These are phyloP conservation scores for Calcarisporium arbuscula DNA, from an alignment of 2,329 filamentous ascomycete species.

Conservation along the genomic window DNA sequence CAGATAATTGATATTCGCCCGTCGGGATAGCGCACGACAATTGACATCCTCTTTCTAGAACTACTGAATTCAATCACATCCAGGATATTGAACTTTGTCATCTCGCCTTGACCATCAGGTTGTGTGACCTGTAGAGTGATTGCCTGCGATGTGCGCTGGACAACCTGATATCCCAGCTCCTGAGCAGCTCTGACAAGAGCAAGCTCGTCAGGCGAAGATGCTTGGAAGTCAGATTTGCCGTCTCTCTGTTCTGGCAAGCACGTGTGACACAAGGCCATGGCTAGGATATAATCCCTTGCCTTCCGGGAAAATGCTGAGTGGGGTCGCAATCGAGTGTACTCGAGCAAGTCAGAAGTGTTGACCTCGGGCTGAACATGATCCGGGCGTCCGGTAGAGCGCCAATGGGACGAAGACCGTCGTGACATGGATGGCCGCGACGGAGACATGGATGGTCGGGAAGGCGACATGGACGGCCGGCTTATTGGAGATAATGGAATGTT, in stretches of 20 bases:
- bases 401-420: conserved; percentile 42
- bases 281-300: conserved; percentile 75
- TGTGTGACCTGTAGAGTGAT: conserved; percentile 48
- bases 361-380: conserved; percentile 49
- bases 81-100: conserved; percentile 69
- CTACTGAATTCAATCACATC: conserved; percentile 91
- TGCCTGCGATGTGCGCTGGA: conserved; percentile 64
- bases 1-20: conserved; percentile 76
- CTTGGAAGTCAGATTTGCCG: conserved; percentile 73
- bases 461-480: conserved; percentile 24
- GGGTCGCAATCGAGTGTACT: conserved; percentile 70
- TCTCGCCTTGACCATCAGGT: conserved; percentile 30
- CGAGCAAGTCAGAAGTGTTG: conserved; percentile 67
- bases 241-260: conserved; percentile 73
- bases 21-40: conserved; percentile 80
- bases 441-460: no score
- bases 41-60: conserved; percentile 83
- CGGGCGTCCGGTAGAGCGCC: conserved; percentile 41
- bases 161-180: conserved; percentile 74
- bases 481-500: conserved; percentile 21
- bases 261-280: conserved; percentile 83
- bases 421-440: conserved; percentile 25
- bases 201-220: conserved; percentile 83
- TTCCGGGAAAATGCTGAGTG: conserved; percentile 72
- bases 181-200: conserved; percentile 79